phyloP scores from a whole-genome alignment of 106 monocot genomes.

The Dioscorea alata region DNA sequence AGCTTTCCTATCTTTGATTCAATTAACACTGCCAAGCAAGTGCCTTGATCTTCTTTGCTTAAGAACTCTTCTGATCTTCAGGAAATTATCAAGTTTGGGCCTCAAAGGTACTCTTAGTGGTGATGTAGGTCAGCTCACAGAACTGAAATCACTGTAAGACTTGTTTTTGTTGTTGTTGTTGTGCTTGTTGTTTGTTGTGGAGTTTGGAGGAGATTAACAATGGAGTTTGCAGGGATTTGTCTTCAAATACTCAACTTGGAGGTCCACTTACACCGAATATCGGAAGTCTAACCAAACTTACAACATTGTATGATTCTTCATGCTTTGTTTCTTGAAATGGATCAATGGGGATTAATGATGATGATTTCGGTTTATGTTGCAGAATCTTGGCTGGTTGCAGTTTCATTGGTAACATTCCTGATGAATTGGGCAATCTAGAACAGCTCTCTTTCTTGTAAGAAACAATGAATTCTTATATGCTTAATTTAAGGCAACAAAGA shows the following conservation, averaged over 20 bases:
- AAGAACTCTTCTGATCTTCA: slow-evolving; percentile 5
- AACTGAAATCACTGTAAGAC: slow-evolving; percentile 56
- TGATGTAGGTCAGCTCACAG: slow-evolving; percentile 52
- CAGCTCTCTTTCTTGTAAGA: slow-evolving; percentile 53
- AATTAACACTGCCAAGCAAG: too few relatives aligned
- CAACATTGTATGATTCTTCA: slow-evolving; percentile 38
- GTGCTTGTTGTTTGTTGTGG: neutral
- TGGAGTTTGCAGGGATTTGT: slow-evolving; percentile 49
- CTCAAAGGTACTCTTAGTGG: slow-evolving; percentile 46
- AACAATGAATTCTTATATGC: neutral
- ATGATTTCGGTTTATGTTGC: neutral
- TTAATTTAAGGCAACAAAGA: neutral
- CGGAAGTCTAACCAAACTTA: slow-evolving; percentile 46
- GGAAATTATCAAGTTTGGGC: slow-evolving; percentile 56
- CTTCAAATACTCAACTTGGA: slow-evolving; percentile 41
- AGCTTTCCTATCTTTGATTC: neutral
- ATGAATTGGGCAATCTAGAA: slow-evolving; percentile 50
- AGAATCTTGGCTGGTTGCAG: slow-evolving; percentile 74
- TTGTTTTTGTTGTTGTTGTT: neutral
- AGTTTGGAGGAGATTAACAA: neutral
- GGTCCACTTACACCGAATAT: slow-evolving; percentile 41
- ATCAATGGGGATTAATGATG: neutral
- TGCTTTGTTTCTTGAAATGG: neutral
- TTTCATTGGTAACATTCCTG: slow-evolving; percentile 59
- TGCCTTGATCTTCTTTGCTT: too few relatives aligned